A percentile compares a stretch with the other conserved stretches of the same genome.
Evolutionary conservation across 2,329 filamentous ascomycete species (phyloP).

Genomic region (Monilinia aucupariae): DNA sequence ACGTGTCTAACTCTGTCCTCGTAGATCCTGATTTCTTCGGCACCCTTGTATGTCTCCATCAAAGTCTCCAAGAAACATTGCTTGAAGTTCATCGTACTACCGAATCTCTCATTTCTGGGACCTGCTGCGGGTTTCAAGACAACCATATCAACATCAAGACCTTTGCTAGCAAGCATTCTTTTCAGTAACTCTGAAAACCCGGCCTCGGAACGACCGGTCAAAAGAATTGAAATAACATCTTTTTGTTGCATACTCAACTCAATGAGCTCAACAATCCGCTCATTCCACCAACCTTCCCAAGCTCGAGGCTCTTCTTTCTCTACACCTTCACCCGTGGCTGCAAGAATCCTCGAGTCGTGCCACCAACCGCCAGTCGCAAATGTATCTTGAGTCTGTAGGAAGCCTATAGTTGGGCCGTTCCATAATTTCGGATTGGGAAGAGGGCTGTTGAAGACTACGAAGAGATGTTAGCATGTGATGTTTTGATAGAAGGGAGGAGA

Average conservation of each 20-base stretch:
- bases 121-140: constrained; percentile 80
- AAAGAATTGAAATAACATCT: constrained; percentile 75
- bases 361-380: constrained; percentile 91
- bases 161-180: constrained; percentile 71
- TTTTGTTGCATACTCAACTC: constrained; percentile 75
- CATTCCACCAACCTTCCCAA: constrained; percentile 97
- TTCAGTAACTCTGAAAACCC: constrained; percentile 75
- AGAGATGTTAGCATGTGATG: neutral
- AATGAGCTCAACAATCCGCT: constrained; percentile 77
- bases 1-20: constrained; percentile 64
- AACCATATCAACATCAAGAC: constrained; percentile 81
- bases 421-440: constrained; percentile 85
- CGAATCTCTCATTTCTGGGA: constrained; percentile 72
- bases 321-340: constrained; percentile 75
- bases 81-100: constrained; percentile 87
- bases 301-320: constrained; percentile 75
- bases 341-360: constrained; percentile 84
- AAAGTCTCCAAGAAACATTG: constrained; percentile 74
- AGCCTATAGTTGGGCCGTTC: constrained; percentile 71
- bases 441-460: constrained; percentile 79
- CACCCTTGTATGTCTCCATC: constrained; percentile 77
- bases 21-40: constrained; percentile 75
- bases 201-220: constrained; percentile 78
- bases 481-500: neutral
- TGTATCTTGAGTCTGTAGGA: constrained; percentile 67